Evolutionary conservation across 2,329 filamentous ascomycete genomes (phyloP), one percentile per base, ranked within the genome.

Genomic region (Phialocephala subalpina): DNA sequence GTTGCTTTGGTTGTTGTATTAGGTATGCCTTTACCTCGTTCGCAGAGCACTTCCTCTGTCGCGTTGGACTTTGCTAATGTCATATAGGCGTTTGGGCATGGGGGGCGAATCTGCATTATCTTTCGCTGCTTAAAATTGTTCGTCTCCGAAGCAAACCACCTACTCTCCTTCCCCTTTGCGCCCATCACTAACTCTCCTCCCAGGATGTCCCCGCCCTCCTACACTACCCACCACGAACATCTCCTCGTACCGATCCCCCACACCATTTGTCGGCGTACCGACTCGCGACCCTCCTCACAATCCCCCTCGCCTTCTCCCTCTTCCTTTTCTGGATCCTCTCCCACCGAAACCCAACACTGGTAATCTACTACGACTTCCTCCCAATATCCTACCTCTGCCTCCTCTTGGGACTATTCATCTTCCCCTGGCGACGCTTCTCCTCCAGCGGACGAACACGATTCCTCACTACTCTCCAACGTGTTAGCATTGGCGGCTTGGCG

Each of bases 61-160:
- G 61, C 58, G 47, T 45, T 27, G 64, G 18, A 58, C 47, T 64
- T 47, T 55, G 58, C 67, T 73, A 57, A 73, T 63, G 55, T 22
- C 45, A 57, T 65, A 67, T 71, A 97, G 94, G 93, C 73, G 90
- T 97, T 75, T 98, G 95, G 95, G 94, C 93, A 77, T 99, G 95
- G 94, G 94, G 91, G 71, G 80, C 92, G 73, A 98, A 97, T 81
- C 87, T 98, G 47, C 94, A 97, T 77, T 94, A 93, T 80, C 89
- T 98, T 67, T 85, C 90, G 74, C 80, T 88, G 65, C 83, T 89
- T 75, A 92, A 92, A 77, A 97, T 99, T 81, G 87, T 89, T 79
- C 67, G 83, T 77, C 56, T 45, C 33, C 63, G 57, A 47, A 33
- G 9, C 4, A 4, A 33, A 33, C 29, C 9, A 9, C 58, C 49